Base-by-base conservation (phyloP, 768 basidiomycete genomes). In the Chiua virens region DNA sequence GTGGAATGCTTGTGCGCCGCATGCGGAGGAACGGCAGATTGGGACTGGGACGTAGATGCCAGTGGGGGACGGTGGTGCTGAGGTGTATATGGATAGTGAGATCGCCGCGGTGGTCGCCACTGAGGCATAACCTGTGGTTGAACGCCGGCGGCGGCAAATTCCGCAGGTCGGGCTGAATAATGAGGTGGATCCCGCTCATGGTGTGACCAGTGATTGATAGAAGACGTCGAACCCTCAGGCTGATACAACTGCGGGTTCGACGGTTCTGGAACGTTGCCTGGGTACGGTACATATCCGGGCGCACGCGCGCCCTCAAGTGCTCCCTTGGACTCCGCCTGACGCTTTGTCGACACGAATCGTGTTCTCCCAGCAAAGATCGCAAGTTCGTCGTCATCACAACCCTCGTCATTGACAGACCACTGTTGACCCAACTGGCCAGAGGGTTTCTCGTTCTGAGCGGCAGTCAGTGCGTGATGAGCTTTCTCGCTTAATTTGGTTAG, bases 291-390 rank as follows among this genome's bases (percentile, higher is more conserved):
- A 13, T 40, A 48, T 37, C 45, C 58, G n/a, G 58, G 34, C 9
- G 50, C 11, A 47, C 51, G 54, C 5, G 3, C 21, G 1, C 32
- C 46, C 7, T 61, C 64, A 3, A 49, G 27, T 2, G 49, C 10
- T 34, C 57, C 56, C 37, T 47, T 55, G 22, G 52, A 49, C 21
- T 64, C 63, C 28, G 54, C 64, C 27, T 67, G 49, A 62, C 69
- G 70, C 57, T 76, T 75, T 8, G 73, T 69, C 3, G 81, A 79
- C 14, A 87, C 79, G 36, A 89, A 79, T 9, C 81, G 75, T 0
- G 80, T 85, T 51, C 80, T 79, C 5, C 87, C 87, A 0, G 85
- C 81, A 58, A 88, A 84, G 39, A 89, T 85, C 0, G 80, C 73
- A 5, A 89, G 71, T 54, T 86, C 87, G 51, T 89, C 87, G 18